Percentiles rank a stretch among this genome's conserved stretches.
Conservation (phyloP, 2,329 filamentous ascomycete species). For the Huntiella moniliformis region DNA sequence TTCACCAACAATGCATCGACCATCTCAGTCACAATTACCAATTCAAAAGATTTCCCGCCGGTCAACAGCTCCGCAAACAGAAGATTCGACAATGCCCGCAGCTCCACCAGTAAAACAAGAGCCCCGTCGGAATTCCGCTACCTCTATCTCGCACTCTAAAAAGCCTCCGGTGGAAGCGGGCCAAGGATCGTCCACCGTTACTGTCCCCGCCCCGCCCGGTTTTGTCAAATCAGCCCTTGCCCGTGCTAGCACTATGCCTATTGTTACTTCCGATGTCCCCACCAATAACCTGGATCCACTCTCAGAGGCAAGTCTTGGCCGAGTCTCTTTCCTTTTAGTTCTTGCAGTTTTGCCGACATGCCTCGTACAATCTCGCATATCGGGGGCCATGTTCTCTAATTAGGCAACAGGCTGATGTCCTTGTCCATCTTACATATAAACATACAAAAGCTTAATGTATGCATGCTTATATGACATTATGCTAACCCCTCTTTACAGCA, state of each 20-base stretch:
- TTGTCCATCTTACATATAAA: background rate
- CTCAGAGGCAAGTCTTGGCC: constrained; percentile 6
- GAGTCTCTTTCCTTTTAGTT: too few species aligned
- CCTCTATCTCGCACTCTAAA: background rate
- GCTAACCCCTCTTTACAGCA: background rate
- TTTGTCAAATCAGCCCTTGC: background rate
- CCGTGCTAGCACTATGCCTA: too few species aligned
- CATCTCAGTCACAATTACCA: too few species aligned
- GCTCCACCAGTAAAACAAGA: too few species aligned
- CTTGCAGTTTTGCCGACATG: background rate
- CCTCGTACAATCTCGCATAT: constrained; percentile 3
- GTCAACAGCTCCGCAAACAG: too few species aligned
- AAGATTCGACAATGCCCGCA: too few species aligned
- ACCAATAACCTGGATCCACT: constrained; percentile 7
- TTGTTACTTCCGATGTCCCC: background rate
- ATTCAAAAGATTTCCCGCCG: too few species aligned
- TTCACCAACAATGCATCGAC: too few species aligned
- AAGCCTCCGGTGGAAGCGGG: background rate
- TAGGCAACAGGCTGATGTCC: background rate
- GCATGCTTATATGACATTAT: background rate
- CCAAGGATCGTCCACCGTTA: background rate
- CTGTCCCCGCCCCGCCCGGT: background rate
- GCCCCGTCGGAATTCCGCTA: too few species aligned
- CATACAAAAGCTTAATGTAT: background rate
- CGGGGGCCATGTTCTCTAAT: background rate